A percentile compares a stretch with the other conserved stretches of the same genome.
These are phyloP conservation scores for Alternaria dauci DNA, from an alignment of 2,329 filamentous ascomycete species.

Conservation along the genomic window DNA sequence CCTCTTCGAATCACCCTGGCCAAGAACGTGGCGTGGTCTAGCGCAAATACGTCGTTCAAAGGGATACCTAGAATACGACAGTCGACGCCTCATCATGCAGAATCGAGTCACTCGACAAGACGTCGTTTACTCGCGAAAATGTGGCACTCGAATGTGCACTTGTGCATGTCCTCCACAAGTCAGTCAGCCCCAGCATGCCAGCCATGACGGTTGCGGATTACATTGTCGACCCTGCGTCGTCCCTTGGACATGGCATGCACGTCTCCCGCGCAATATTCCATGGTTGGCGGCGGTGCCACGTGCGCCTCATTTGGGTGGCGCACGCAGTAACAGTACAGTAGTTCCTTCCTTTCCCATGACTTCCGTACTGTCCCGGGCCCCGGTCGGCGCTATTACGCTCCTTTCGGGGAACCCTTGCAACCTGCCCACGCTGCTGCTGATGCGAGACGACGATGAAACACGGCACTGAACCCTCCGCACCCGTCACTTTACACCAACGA, in stretches of 20 bases:
- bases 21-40: constrained; percentile 1
- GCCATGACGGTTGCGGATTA: too few species aligned
- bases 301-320: constrained; percentile 3
- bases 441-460: constrained; percentile 49
- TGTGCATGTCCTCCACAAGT: too few species aligned
- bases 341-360: constrained; percentile 4
- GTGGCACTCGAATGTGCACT: not conserved
- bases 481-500: constrained; percentile 25
- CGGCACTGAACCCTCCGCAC: constrained; percentile 28
- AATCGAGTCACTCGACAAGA: constrained; percentile 1
- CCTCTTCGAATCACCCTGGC: not conserved
- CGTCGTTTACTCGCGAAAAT: not conserved
- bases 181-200: too few species aligned
- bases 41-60: not conserved
- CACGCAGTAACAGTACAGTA: constrained; percentile 8
- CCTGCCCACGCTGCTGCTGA: not conserved
- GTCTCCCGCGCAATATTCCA: not conserved
- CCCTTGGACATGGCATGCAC: constrained; percentile 1
- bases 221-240: constrained; percentile 3
- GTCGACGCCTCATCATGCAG: constrained; percentile 5
- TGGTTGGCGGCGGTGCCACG: not conserved
- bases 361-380: constrained; percentile 3
- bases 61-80: constrained; percentile 2
- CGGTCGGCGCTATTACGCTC: constrained; percentile 13
- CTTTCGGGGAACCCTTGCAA: constrained; percentile 8